phyloP scores from a whole-genome alignment of 495 filamentous ascomycete genomes.

The Podospora didyma region DNA sequence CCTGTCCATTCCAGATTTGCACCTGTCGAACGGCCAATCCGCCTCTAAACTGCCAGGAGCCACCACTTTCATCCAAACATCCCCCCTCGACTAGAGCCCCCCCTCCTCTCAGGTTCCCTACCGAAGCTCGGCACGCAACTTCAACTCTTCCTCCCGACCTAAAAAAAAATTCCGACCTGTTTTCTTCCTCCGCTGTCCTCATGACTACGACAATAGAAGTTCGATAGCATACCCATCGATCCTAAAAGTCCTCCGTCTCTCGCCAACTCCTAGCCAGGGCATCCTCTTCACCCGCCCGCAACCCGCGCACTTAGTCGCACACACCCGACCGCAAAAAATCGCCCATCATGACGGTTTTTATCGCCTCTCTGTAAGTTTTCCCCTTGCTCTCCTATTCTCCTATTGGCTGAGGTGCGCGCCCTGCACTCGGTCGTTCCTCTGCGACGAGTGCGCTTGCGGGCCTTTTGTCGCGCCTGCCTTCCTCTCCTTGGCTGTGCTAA shows the following conservation, averaged over 20 bases:
- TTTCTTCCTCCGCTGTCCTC: background rate
- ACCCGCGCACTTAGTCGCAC: background rate
- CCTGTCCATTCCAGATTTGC: background rate
- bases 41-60: background rate
- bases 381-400: background rate
- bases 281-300: background rate
- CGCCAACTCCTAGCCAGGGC: too few relatives aligned
- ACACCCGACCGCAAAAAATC: background rate
- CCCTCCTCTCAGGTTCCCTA: too few relatives aligned
- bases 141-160: too few relatives aligned
- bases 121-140: too few relatives aligned
- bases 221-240: constrained; percentile 5
- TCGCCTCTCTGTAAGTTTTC: constrained; percentile 72
- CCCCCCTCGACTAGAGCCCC: too few relatives aligned
- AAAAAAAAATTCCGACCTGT: too few relatives aligned
- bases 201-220: constrained; percentile 11
- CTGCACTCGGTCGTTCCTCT: too few relatives aligned
- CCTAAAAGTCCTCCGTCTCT: background rate
- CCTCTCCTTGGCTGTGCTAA: constrained; percentile 38
- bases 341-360: constrained; percentile 72
- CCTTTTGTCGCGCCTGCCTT: too few relatives aligned
- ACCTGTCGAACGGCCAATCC: background rate
- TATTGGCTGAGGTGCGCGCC: too few relatives aligned
- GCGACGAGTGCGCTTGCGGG: too few relatives aligned
- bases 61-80: too few relatives aligned